Percentiles rank a stretch among this genome's conserved stretches.
phyloP scores from a whole-genome alignment of 306 rosid genomes.

The Elaeagnus macrophylla region DNA sequence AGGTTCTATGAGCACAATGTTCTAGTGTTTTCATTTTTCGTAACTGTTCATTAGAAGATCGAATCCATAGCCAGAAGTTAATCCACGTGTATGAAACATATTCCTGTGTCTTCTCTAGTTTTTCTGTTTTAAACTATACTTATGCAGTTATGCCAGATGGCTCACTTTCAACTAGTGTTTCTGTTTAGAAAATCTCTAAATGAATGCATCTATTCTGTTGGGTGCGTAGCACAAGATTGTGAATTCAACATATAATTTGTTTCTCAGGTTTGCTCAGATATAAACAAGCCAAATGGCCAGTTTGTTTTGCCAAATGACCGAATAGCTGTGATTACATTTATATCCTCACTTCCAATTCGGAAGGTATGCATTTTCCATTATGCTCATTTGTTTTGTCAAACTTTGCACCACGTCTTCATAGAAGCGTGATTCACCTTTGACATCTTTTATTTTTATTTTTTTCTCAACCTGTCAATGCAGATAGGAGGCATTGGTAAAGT shows the following conservation, averaged over 20 bases:
- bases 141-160: background rate
- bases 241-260: slow-evolving; percentile 12
- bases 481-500: slow-evolving; percentile 98
- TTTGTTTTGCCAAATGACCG: slow-evolving; percentile 71
- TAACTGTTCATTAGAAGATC: too few species aligned
- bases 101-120: background rate
- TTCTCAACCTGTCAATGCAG: slow-evolving; percentile 35
- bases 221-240: background rate
- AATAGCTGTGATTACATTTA: slow-evolving; percentile 69
- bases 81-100: too few species aligned
- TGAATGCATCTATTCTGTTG: background rate
- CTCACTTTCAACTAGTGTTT: background rate
- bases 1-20: too few species aligned
- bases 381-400: slow-evolving; percentile 11
- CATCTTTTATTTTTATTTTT: slow-evolving; percentile 13
- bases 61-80: too few species aligned
- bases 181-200: slow-evolving; percentile 10
- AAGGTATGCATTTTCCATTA: slow-evolving; percentile 42
- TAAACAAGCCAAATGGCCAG: slow-evolving; percentile 97
- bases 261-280: slow-evolving; percentile 84
- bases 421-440: slow-evolving; percentile 2
- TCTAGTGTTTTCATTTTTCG: too few species aligned
- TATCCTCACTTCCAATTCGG: slow-evolving; percentile 88
- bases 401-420: background rate
- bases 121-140: background rate